Conservation (phyloP, 352 stramenopile species). For the Phytopythium aichiense region DNA sequence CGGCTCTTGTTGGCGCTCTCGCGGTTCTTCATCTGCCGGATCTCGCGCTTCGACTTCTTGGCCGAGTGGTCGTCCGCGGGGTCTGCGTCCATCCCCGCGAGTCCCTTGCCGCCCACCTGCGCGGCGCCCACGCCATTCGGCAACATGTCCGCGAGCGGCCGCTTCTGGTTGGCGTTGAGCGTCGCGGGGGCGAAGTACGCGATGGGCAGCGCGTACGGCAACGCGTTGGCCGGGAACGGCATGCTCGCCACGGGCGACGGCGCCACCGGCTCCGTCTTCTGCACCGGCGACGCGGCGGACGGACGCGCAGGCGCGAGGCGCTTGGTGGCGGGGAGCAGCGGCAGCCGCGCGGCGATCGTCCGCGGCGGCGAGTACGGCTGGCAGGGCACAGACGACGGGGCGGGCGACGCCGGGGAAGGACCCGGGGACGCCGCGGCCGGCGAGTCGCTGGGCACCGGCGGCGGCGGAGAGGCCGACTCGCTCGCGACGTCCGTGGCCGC, state of each 20-base stretch:
- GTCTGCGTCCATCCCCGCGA: constrained; percentile 2
- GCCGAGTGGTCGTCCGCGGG: constrained; percentile 13
- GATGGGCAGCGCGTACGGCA: constrained; percentile 63
- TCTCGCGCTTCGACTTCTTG: constrained; percentile 80
- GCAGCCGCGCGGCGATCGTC: background rate
- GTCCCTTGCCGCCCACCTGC: background rate
- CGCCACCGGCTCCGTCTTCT: constrained; percentile 7
- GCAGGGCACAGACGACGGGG: background rate
- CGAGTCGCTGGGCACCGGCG: constrained; percentile 22
- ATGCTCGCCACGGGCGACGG: constrained; percentile 3
- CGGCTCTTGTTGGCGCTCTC: constrained; percentile 83
- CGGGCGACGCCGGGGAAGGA: constrained; percentile 7
- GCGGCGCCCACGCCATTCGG: constrained; percentile 13
- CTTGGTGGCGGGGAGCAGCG: background rate
- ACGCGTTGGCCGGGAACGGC: constrained; percentile 15
- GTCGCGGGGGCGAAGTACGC: constrained; percentile 42
- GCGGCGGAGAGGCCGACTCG: constrained; percentile 44
- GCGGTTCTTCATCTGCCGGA: constrained; percentile 85
- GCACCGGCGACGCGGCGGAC: background rate
- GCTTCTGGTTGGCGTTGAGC: constrained; percentile 44
- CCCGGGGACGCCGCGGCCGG: constrained; percentile 16
- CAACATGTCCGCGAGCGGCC: constrained; percentile 42
- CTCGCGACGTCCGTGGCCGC: constrained; percentile 36
- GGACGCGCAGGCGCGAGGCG: background rate
- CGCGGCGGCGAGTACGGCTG: constrained; percentile 5